Evolutionary conservation across 176 grass and related monocot genomes (phyloP), one percentile per base, ranked within the genome.

Genomic region (Rhynchospora tenuis): DNA sequence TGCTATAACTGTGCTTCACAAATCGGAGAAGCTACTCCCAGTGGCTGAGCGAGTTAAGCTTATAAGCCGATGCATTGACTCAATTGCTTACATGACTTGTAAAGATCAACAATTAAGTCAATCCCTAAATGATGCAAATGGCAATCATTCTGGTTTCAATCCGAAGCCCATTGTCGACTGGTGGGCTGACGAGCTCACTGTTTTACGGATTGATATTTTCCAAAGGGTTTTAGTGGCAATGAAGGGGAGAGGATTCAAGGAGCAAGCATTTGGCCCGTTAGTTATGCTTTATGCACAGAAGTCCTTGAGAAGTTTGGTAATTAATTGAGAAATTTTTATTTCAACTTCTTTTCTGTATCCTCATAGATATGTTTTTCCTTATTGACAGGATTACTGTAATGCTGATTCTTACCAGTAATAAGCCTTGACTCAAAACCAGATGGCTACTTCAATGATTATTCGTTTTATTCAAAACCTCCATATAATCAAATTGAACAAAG

Each of bases 241-340:
- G 91, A 98, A 94, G 83, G 86, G 84, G 0, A 90, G 86, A 23
- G 92, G 92, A 43, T 93, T 93, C 84, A 91, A 88, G 47, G 91
- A 94, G 78, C 86, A 93, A 62, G 95, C 88, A 29, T 83, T 95
- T 67, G 95, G 91, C 6, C 94, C 92, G 0, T 78, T 93, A 14
- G 88, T 98, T 84, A 98, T 93, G 95, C 89, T 98, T 69, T 98
- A 98, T 4, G 95, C 93, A 7, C 95, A 95, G 58, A 95, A 98
- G n/a, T 91, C 92, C 24, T 87, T 98, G 20, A 83, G 95, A 72
- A 91, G 89, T 45, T 86, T 98, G 93, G 92, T 95, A 67, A 89
- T 65, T 52, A 57, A 72, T 45, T 54, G 19, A 44, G 24, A 68
- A 50, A 51, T 44, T 48, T 65, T 20, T 77, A 23, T 47, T 73